Percentiles rank a stretch among this genome's conserved stretches.
Evolutionary conservation across 495 filamentous ascomycete species (phyloP).

Genomic region (Pyrenopolyporus hunteri): DNA sequence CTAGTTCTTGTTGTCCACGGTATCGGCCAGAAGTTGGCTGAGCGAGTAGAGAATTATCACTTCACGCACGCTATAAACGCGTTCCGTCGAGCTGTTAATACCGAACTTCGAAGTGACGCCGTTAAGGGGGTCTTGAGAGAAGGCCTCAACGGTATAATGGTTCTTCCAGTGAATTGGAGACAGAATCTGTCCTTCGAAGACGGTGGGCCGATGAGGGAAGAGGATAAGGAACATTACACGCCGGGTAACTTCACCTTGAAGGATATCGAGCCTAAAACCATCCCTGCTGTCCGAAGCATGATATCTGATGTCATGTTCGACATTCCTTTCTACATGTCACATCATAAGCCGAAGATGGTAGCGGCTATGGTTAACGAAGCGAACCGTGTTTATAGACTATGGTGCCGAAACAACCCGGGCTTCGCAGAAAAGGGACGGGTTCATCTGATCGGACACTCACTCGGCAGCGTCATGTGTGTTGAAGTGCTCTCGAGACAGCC

Average conservation of each 20-base stretch:
- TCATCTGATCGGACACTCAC: constrained; percentile 90
- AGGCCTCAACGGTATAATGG: constrained; percentile 64
- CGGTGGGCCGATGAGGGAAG: constrained; percentile 58
- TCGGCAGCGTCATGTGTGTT: constrained; percentile 91
- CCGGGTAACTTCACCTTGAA: constrained; percentile 75
- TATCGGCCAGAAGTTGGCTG: constrained; percentile 96
- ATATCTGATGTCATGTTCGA: constrained; percentile 98
- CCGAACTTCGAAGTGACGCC: constrained; percentile 75
- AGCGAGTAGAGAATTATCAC: constrained; percentile 93
- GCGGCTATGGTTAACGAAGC: constrained; percentile 87
- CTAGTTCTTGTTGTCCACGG: constrained; percentile 90
- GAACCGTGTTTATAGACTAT: constrained; percentile 89
- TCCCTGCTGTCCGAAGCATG: constrained; percentile 85
- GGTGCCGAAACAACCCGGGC: constrained; percentile 89
- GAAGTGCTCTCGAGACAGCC: constrained; percentile 92
- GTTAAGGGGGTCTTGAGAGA: constrained; percentile 77
- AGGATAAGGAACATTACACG: constrained; percentile 56
- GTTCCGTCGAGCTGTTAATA: constrained; percentile 83
- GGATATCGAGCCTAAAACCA: constrained; percentile 90
- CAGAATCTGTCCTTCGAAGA: constrained; percentile 85
- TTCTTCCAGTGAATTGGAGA: constrained; percentile 80
- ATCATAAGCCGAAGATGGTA: constrained; percentile 95
- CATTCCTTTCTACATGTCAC: constrained; percentile 94
- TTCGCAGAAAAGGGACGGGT: constrained; percentile 83
- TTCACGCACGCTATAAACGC: constrained; percentile 95